These are phyloP conservation scores for Draba incana DNA, from an alignment of 345 rosid species.

Conservation along the genomic window DNA sequence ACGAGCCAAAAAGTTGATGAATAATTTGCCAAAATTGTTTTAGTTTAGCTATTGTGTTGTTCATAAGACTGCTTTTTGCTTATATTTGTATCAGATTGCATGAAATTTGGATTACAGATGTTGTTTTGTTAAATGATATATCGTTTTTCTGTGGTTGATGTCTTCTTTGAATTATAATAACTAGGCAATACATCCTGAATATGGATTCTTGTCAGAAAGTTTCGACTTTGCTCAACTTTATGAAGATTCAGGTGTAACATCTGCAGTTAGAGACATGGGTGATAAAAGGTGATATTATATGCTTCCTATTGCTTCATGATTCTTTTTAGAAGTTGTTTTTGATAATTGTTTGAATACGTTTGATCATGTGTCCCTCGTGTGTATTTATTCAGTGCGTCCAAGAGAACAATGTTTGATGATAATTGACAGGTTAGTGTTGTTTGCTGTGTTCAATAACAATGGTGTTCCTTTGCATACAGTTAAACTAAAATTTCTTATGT, in stretches of 20 bases:
- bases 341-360: background rate
- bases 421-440: too few species aligned
- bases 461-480: too few species aligned
- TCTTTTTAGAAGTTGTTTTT: conserved; percentile 1
- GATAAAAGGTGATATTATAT: conserved; percentile 71
- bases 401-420: conserved; percentile 67
- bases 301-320: background rate
- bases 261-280: conserved; percentile 97
- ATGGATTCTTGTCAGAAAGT: conserved; percentile 91
- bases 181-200: conserved; percentile 93
- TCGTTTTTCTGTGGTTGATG: conserved; percentile 29
- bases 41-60: background rate
- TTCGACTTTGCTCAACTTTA: conserved; percentile 81
- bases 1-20: too few species aligned
- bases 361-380: conserved; percentile 13
- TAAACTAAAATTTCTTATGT: too few species aligned
- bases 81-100: conserved; percentile 9
- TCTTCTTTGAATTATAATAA: conserved; percentile 27
- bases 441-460: too few species aligned
- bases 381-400: conserved; percentile 68
- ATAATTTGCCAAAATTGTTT: too few species aligned
- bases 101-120: background rate
- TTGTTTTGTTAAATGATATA: background rate
- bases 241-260: conserved; percentile 73
- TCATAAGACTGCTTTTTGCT: background rate